Base-by-base conservation (phyloP, 2,329 filamentous ascomycete genomes). In the Colletotrichum gigasporum region DNA sequence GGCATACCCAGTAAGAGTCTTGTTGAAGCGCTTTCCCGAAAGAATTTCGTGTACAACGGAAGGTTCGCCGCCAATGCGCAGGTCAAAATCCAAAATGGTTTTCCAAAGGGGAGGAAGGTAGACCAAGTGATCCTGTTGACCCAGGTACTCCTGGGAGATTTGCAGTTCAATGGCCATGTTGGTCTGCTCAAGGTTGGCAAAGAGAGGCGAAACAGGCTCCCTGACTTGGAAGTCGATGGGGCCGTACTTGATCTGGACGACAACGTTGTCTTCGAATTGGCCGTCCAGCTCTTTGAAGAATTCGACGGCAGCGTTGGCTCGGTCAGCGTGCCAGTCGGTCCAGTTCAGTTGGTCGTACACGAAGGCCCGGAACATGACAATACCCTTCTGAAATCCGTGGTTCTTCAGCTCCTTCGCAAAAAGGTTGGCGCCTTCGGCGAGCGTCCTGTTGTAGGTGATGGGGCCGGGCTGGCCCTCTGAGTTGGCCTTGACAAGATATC, bases 201-300 rank as follows among this genome's bases (percentile, higher is more conserved):
- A 91, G 1, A 93, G 76, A 0, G 90, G 90, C 4, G 86, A 90
- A 1, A 83, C 76, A 1, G 90, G 87, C 72, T 92, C 90, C 34
- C 90, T 85, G 10, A 91, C 87, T 70, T 92, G 90, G 74, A 92
- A 92, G 71, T 92, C 90, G 63, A 92, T 92, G 0, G 90, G 89
- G 0, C 90, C 90, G 66, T 90, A 91, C 74, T 92, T 93, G 75
- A 92, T 88, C 71, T 93, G 90, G 2, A 92, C 82, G 0, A 92
- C 82, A 0, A 92, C 89, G 47, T 92, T 92, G 45, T 89, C 86
- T 20, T 90, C 87, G 60, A 92, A 92, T 63, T 88, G 73, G 5
- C 82, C 85, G 69, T 92, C 90, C 0, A 92, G 81, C 1, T 81
- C 80, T 14, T 85, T 79, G 73, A 92, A 92, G 74, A 86, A 91